Base-by-base conservation (phyloP, 108 stramenopile species). In the Nitzschia sp. region DNA sequence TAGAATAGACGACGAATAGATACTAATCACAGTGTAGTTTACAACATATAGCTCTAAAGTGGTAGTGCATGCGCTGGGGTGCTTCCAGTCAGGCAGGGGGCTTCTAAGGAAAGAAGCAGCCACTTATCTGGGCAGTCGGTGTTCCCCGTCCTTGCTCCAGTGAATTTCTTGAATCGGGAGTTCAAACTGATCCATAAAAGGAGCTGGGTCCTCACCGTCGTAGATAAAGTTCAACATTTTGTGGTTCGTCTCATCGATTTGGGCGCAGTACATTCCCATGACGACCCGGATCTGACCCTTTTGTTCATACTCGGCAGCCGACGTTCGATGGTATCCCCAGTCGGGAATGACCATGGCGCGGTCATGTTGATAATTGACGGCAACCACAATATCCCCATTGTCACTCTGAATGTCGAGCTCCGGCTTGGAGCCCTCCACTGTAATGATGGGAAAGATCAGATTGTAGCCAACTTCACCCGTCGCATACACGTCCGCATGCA, bases 401-500 rank as follows among this genome's bases (percentile, higher is more conserved):
- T 82, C 81, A 11, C 74, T 60, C 73, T 63, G 46, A 82, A 70
- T 19, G 25, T 83, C 62, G 0, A 90, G 45, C 36, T 90, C 89
- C 17, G 89, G 89, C 2, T 77, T 82, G 0, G 84, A 76, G 30
- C 74, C 72, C 2, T 74, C 76, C 17, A 75, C 85, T 8, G 69
- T 59, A 0, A 72, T n/a, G 19, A 91, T 72, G 5, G 85, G 85
- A 30, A 88, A 60, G 27, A 91, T 74, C 23, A 88, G 67, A 49
- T 91, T 91, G 46, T 81, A 86, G 46, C 15, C 75, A 17, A 76
- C 79, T 54, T 75, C 71, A 23, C 76, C 82, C 34, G 82, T 79
- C n/a, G 74, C 70, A 34, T 66, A 70, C 61, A 82, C 80, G 67
- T 91, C 90, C 13, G 70, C 55, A 48, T 91, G 90, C 11, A 86